Conservation (phyloP, 2,329 filamentous ascomycete species). For the Fusarium beomiforme region DNA sequence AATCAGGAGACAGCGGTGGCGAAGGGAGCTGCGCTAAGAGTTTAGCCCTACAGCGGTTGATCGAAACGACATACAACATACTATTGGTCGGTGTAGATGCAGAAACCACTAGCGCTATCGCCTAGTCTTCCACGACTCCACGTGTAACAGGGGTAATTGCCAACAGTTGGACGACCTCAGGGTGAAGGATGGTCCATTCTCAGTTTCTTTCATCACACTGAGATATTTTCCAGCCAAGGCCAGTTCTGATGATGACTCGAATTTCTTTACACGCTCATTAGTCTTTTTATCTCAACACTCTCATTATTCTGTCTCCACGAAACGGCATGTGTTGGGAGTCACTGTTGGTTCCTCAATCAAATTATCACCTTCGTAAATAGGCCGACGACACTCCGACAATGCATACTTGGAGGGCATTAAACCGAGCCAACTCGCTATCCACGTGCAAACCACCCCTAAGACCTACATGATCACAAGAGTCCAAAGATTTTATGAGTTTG, state of each 20-base stretch:
- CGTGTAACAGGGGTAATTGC: conserved; percentile 22
- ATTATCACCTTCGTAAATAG: not conserved
- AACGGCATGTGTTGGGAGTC: too few relatives aligned
- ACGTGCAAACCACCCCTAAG: not conserved
- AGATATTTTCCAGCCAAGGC: not conserved
- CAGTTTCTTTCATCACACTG: not conserved
- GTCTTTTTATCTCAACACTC: too few relatives aligned
- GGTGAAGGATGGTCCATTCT: not conserved
- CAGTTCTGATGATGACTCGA: not conserved
- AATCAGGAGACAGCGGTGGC: conserved; percentile 6
- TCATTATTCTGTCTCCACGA: not conserved
- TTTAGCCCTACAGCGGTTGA: conserved; percentile 25
- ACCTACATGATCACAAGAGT: not conserved
- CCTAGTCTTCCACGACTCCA: conserved; percentile 14
- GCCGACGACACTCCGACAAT: not conserved
- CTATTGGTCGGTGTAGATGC: conserved; percentile 12
- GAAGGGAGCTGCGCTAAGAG: not conserved
- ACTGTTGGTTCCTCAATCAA: not conserved
- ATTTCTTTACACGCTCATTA: not conserved
- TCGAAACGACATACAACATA: not conserved
- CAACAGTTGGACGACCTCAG: not conserved
- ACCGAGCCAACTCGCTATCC: not conserved
- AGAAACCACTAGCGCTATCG: conserved; percentile 24
- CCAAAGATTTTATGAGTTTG: not conserved
- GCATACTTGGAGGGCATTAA: not conserved